Conservation (phyloP, 2,329 filamentous ascomycete species). For the Cyphellophora europaea region DNA sequence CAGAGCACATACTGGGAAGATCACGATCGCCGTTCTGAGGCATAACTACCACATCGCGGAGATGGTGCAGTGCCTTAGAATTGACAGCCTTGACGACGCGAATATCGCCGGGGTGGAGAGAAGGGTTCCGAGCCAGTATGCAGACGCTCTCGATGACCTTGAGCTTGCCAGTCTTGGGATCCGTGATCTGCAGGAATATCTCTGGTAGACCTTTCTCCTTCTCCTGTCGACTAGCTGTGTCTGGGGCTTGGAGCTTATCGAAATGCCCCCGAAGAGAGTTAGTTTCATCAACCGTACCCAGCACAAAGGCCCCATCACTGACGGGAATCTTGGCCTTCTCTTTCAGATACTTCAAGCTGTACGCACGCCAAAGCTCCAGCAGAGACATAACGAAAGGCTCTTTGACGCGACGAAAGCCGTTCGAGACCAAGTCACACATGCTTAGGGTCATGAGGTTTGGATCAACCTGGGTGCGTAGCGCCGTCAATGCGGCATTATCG, state of each 20-base stretch:
- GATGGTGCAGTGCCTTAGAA: slow-evolving; percentile 59
- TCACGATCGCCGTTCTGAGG: slow-evolving; percentile 75
- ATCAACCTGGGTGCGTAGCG: slow-evolving; percentile 70
- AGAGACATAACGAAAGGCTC: slow-evolving; percentile 80
- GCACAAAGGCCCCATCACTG: slow-evolving; percentile 72
- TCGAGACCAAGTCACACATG: slow-evolving; percentile 65
- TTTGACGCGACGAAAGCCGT: slow-evolving; percentile 63
- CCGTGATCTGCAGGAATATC: slow-evolving; percentile 77
- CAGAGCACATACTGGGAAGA: slow-evolving; percentile 87
- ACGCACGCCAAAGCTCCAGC: slow-evolving; percentile 75
- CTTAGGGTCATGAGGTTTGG: slow-evolving; percentile 70
- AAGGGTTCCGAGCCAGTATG: slow-evolving; percentile 82
- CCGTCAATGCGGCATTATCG: slow-evolving; percentile 51
- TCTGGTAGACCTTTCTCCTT: slow-evolving; percentile 57
- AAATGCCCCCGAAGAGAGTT: slow-evolving; percentile 63
- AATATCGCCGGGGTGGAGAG: slow-evolving; percentile 85
- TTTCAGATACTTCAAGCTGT: slow-evolving; percentile 81
- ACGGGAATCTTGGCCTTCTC: slow-evolving; percentile 84
- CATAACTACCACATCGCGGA: slow-evolving; percentile 80
- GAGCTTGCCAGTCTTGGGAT: slow-evolving; percentile 46
- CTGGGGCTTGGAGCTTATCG: slow-evolving; percentile 28
- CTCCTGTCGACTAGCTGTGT: slow-evolving; percentile 26
- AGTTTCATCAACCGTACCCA: slow-evolving; percentile 85
- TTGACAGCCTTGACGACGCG: slow-evolving; percentile 80
- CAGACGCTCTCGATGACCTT: slow-evolving; percentile 67